Base-by-base conservation (phyloP, 345 rosid genomes). In the Sisymbrium irio region DNA sequence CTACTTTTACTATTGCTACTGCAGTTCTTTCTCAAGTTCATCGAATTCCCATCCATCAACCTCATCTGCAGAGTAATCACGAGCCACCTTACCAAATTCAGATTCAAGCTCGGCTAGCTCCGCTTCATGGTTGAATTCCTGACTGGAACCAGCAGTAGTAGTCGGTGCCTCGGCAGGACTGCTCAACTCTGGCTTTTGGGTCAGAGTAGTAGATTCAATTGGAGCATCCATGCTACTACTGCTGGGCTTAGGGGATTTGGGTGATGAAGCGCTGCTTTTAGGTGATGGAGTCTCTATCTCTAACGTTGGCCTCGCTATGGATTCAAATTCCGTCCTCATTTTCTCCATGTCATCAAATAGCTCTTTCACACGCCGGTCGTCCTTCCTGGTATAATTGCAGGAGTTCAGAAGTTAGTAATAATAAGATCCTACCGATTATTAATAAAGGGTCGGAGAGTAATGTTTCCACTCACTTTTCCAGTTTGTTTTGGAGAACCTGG, bases 21-120 rank as follows among this genome's bases (percentile, higher is more conserved):
- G 84, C 60, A 94, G 71, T 73, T 94, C 98, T 77, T 83, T 86
- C 75, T 94, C 97, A 9, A 91, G 98, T 83, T 94, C 98, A 55
- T 94, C 98, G 14, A 94, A 94, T 71, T 94, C 98, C 97, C 98
- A 94, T 78, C 81, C 97, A 66, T 88, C 89, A 65, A 94, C 84
- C 84, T 94, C 98, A 67, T 86, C 93, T 3, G 77, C 58, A 1
- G 95, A 82, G 82, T 94, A 94, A 82, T 89, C 92, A 47, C 70
- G 88, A 46, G 78, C 79, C 62, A 81, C 90, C 77, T 92, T 90
- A 71, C 97, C 99, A 76, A 92, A 86, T 83, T 89, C 99, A 0
- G 93, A 86, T 80, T 95, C 99, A 40, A 95, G 82, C 87, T 85
- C 85, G 7, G 97, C 96, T 74, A 95, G 75, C 76, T 92, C 99